Evolutionary conservation across 768 basidiomycete genomes (phyloP), one percentile per base, ranked within the genome.

Genomic region (Auriscalpium microsporum): DNA sequence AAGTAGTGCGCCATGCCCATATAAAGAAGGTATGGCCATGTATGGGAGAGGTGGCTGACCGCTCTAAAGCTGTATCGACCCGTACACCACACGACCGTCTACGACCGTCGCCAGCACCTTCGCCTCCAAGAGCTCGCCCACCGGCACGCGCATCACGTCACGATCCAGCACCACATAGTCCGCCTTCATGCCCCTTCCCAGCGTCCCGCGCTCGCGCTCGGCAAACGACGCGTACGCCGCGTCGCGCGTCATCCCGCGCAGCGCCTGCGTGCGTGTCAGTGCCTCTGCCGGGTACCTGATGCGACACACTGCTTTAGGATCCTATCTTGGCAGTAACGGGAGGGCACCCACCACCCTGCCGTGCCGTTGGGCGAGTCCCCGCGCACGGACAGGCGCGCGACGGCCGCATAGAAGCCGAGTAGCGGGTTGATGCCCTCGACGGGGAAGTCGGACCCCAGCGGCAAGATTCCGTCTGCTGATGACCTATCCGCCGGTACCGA

Each of bases 361-460:
- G 72, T 52, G 1, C 94, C 94, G 56, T 94, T 90, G 0, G 94
- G 95, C 19, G 90, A 93, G 16, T 73, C 71, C 0, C 92, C 92
- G 11, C 80, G 74, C 2, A 76, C 73, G 21, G 79, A 77, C 6
- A 90, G 73, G 13, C 94, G 79, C 1, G 91, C 77, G 2, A 93
- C 78, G 0, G 92, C 91, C 6, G 95, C 93, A 62, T 94, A 92
- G 69, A 96, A 94, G 0, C 90, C 91, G 3, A 87, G 73, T 36
- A 97, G 72, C 0, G 95, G 94, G 64, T 95, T 90, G 52, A 95
- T 85, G 10, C 82, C 79, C 68, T 97, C 94, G 3, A 97, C 84
- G 0, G 95, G 95, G 69, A 97, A 96, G 68, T 97, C 94, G 3
- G 92, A 91, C 2, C 95, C 94, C 1, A 97, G 75, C 0, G 92